Evolutionary conservation across 2,329 filamentous ascomycete genomes (phyloP).

Genomic region (Neoarthrinium moseri): DNA sequence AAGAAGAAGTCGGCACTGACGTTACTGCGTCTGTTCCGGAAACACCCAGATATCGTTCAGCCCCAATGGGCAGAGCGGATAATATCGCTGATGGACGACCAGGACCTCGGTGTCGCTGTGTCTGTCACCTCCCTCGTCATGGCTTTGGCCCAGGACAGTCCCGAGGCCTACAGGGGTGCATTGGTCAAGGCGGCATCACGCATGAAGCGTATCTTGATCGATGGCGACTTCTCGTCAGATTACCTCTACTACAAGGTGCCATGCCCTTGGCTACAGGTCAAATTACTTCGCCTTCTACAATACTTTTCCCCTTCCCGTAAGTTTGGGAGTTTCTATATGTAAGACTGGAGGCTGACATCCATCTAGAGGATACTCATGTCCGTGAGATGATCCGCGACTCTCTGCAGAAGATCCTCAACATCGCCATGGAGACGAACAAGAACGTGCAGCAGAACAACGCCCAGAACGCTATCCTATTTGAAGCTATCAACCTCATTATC

Average conservation of each 20-base stretch:
- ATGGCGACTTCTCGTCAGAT: conserved; percentile 84
- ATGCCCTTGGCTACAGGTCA: conserved; percentile 97
- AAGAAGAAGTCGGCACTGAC: conserved; percentile 99
- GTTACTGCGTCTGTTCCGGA: conserved; percentile 88
- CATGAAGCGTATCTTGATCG: conserved; percentile 85
- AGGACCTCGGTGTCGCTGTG: conserved; percentile 88
- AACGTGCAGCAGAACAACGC: conserved; percentile 99
- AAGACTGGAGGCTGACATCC: conserved; percentile 18
- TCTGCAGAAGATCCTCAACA: conserved; percentile 84
- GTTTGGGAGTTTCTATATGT: conserved; percentile 21
- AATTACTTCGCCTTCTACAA: conserved; percentile 85
- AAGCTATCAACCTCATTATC: conserved; percentile 98
- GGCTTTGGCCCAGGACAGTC: conserved; percentile 88
- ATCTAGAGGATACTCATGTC: conserved; percentile 82
- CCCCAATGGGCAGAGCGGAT: conserved; percentile 97
- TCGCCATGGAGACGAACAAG: conserved; percentile 90
- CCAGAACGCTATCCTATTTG: conserved; percentile 95
- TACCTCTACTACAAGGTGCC: conserved; percentile 99
- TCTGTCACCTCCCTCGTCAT: conserved; percentile 96
- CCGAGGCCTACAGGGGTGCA: conserved; percentile 90
- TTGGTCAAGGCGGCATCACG: conserved; percentile 91
- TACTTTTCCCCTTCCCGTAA: conserved; percentile 92
- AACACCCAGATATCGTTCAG: conserved; percentile 89
- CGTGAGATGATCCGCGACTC: conserved; percentile 90
- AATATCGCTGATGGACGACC: conserved; percentile 97